Evolutionary conservation across 2,329 filamentous ascomycete genomes (phyloP).

Genomic region (Pestalotiopsis sp.): DNA sequence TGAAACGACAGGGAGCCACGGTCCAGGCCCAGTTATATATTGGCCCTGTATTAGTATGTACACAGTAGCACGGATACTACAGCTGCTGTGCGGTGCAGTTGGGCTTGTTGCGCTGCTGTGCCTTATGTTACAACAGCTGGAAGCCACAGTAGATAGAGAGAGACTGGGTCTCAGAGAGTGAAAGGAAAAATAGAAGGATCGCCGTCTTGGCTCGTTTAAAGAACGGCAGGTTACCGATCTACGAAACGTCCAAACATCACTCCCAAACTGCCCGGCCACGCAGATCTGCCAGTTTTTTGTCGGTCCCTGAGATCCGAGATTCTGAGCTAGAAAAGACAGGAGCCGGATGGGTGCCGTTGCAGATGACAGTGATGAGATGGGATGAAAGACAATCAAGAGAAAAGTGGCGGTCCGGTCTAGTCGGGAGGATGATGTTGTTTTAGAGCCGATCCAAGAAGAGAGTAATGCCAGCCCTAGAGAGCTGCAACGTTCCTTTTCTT

Average conservation of each 20-base stretch:
- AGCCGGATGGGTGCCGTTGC: background rate
- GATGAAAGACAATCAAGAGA: too few relatives aligned
- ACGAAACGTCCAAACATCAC: constrained; percentile 23
- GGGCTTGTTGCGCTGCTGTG: background rate
- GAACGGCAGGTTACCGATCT: constrained; percentile 24
- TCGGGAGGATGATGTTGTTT: too few relatives aligned
- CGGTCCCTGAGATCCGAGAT: background rate
- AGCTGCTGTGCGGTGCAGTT: background rate
- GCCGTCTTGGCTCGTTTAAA: constrained; percentile 17
- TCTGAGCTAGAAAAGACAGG: background rate
- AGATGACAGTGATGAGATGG: background rate
- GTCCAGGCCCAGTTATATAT: constrained; percentile 16
- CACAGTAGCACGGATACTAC: background rate
- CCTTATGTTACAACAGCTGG: background rate
- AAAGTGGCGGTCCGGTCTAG: too few relatives aligned
- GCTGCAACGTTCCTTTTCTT: too few relatives aligned
- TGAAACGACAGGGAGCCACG: constrained; percentile 25
- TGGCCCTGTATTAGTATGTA: constrained; percentile 14
- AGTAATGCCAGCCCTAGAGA: too few relatives aligned
- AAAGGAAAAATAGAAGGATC: background rate
- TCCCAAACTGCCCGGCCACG: constrained; percentile 13
- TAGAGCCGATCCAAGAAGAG: too few relatives aligned
- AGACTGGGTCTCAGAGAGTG: background rate
- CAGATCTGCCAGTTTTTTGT: constrained; percentile 2
- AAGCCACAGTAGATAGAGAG: background rate